Evolutionary conservation across 2,329 filamentous ascomycete genomes (phyloP).

Genomic region (Byssothecium circinans): DNA sequence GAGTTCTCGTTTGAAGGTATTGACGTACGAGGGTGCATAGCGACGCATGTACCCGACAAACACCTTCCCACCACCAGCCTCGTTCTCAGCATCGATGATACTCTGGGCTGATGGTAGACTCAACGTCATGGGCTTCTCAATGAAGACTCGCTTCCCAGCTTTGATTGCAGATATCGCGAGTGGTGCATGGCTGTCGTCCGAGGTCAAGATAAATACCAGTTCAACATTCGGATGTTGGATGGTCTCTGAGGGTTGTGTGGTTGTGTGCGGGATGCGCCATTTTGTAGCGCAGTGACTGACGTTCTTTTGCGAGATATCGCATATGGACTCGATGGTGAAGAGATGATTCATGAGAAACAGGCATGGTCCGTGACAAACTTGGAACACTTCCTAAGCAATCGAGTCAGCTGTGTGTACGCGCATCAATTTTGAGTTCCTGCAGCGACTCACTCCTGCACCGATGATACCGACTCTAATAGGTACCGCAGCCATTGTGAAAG

Average conservation of each 20-base stretch:
- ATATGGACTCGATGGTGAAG: conserved; percentile 54
- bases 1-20: conserved; percentile 57
- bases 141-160: conserved; percentile 58
- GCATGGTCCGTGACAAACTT: conserved; percentile 58
- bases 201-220: conserved; percentile 57
- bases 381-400: conserved; percentile 53
- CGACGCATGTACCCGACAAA: conserved; percentile 65
- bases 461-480: too few relatives aligned
- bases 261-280: conserved; percentile 23
- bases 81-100: conserved; percentile 55
- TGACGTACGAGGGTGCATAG: conserved; percentile 59
- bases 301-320: conserved; percentile 51
- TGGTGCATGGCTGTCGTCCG: conserved; percentile 58
- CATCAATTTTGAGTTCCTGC: too few relatives aligned
- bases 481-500: too few relatives aligned
- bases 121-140: conserved; percentile 62
- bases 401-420: too few relatives aligned
- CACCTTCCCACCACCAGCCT: conserved; percentile 45
- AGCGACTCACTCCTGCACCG: too few relatives aligned
- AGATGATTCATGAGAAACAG: conserved; percentile 43
- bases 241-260: conserved; percentile 37
- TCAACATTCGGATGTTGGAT: conserved; percentile 45
- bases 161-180: conserved; percentile 57
- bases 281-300: too few relatives aligned
- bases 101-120: conserved; percentile 50